Evolutionary conservation across 179 eudicot genomes (phyloP), one percentile per base, ranked within the genome.

Genomic region (Monotropa hypopitys): DNA sequence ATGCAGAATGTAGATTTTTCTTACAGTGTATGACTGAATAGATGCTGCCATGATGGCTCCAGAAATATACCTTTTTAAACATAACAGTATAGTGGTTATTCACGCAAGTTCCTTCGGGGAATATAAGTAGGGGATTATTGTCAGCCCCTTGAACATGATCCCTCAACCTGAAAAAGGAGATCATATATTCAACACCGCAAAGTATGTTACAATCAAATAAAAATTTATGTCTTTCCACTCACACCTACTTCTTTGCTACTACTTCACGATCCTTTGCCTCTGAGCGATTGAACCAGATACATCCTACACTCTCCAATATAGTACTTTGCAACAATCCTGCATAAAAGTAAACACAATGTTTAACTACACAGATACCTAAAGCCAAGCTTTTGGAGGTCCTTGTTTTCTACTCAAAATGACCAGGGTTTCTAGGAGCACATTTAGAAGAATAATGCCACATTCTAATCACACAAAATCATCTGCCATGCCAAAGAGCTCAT

Each of bases 61-160:
- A 3, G n/a, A 66, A 7, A 18, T 46, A 57, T 79, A 91, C 99
- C 98, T 96, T 96, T 85, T 96, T 93, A 82, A 96, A 96, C 98
- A 96, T 93, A 59, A 96, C 99, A 50, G 88, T 88, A 79, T 93
- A 93, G 74, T 93, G 94, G 85, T 96, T 96, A 83, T 96, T 96
- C 43, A 96, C 99, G 80, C 99, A 93, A 53, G 98, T 96, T 84
- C 99, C 98, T 87, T 96, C 99, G 7, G 98, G 97, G 74, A 93
- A 96, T 84, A 93, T 91, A 28, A 96, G 92, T 83, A 96, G 97
- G 74, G 99, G 98, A 80, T 93, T 93, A 80, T 91, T 96, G 78
- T 91, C 99, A 69, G 92, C 78, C 46, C 97, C 99, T 71, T 90
- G 89, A 62, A 93, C 96, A 76, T 93, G 99, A 65, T 96, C 95